A percentile compares a stretch with the other conserved stretches of the same genome.
These are phyloP conservation scores for Geranium rotundifolium DNA, from an alignment of 345 rosid species.

Conservation along the genomic window DNA sequence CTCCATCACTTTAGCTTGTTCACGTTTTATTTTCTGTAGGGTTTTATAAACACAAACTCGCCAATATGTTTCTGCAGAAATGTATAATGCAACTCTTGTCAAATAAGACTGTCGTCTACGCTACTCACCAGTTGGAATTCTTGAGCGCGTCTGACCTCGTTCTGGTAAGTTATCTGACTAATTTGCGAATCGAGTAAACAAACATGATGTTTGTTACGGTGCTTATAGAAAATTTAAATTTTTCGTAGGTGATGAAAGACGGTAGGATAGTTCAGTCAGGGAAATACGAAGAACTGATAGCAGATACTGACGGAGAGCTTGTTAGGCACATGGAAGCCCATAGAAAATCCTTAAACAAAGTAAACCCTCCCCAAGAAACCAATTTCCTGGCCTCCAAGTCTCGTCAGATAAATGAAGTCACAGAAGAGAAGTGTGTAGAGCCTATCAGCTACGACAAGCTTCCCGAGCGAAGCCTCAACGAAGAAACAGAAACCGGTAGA, in stretches of 20 bases:
- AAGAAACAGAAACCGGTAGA: conserved; percentile 44
- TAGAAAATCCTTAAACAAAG: conserved; percentile 45
- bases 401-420: conserved; percentile 27
- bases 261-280: conserved; percentile 54
- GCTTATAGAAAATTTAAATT: background rate
- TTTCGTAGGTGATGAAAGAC: conserved; percentile 46
- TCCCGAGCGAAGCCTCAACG: conserved; percentile 21
- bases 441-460: conserved; percentile 12
- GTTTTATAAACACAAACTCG: background rate
- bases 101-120: conserved; percentile 46
- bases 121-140: conserved; percentile 62
- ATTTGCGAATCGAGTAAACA: background rate
- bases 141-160: conserved; percentile 52
- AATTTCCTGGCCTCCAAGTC: conserved; percentile 3
- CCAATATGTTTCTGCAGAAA: conserved; percentile 26
- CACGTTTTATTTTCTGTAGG: too few species aligned
- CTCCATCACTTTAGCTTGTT: background rate
- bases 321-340: conserved; percentile 62
- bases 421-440: conserved; percentile 22
- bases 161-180: conserved; percentile 23
- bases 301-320: conserved; percentile 46
- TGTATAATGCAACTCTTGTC: conserved; percentile 42
- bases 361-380: conserved; percentile 21
- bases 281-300: conserved; percentile 40
- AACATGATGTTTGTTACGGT: background rate